A percentile compares a stretch with the other conserved stretches of the same genome.
Conservation (phyloP, 2,329 filamentous ascomycete genomes). For the Tolypocladium ovalisporum region DNA sequence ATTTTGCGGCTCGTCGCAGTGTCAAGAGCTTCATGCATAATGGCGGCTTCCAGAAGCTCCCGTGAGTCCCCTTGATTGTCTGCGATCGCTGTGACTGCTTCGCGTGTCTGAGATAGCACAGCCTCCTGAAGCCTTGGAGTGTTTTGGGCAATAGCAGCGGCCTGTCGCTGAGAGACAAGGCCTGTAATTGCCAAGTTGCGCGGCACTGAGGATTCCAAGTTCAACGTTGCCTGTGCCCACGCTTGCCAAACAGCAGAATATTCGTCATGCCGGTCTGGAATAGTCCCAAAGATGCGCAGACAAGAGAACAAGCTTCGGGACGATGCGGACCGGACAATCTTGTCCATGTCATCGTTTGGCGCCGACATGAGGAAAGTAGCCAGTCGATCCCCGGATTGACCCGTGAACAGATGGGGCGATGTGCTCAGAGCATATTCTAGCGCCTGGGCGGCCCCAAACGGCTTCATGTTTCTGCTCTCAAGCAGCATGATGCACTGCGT, state of each 20-base stretch:
- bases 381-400: constrained; percentile 21
- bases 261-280: constrained; percentile 22
- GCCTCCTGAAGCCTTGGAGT: constrained; percentile 33
- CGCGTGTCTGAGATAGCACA: constrained; percentile 28
- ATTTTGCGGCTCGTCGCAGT: constrained; percentile 21
- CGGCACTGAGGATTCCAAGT: constrained; percentile 10
- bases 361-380: constrained; percentile 35
- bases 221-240: constrained; percentile 31
- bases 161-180: constrained; percentile 35
- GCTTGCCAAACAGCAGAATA: constrained; percentile 33
- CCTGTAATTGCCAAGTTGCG: constrained; percentile 25
- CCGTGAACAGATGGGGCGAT: constrained; percentile 29
- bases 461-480: constrained; percentile 42
- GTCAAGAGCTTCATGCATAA: constrained; percentile 30
- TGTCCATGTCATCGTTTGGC: constrained; percentile 41
- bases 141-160: constrained; percentile 25
- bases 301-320: constrained; percentile 54
- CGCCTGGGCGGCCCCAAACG: constrained; percentile 41
- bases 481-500: constrained; percentile 30
- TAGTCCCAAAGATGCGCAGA: constrained; percentile 43
- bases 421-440: constrained; percentile 27
- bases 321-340: constrained; percentile 58
- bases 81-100: constrained; percentile 21
- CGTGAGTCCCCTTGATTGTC: constrained; percentile 16
- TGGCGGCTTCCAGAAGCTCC: constrained; percentile 36